These are phyloP conservation scores for Orbilia javanica DNA, from an alignment of 2,329 filamentous ascomycete genomes.

Conservation along the genomic window DNA sequence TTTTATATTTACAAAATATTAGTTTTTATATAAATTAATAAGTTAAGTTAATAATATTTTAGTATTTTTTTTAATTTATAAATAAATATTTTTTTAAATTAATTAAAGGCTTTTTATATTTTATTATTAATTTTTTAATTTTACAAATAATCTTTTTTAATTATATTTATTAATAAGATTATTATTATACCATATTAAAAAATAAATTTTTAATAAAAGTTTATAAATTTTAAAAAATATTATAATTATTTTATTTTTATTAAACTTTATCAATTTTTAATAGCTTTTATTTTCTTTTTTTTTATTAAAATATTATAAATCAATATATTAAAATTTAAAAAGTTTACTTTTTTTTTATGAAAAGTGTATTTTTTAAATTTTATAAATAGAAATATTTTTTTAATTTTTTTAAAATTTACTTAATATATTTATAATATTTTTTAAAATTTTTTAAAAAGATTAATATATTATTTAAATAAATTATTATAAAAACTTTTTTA, in stretches of 20 bases:
- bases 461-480: no score
- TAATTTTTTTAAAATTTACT: no score
- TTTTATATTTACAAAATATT: no score
- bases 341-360: slow-evolving; percentile 3
- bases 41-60: no score
- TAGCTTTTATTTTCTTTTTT: not conserved
- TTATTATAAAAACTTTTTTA: no score
- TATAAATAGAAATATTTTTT: no score
- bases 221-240: not conserved
- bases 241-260: slow-evolving; percentile 1
- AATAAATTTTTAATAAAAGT: slow-evolving; percentile 6
- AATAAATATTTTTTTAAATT: not conserved
- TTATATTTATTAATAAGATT: not conserved
- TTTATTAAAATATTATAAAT: slow-evolving; percentile 8
- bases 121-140: not conserved
- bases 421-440: no score
- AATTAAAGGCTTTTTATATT: not conserved
- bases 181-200: not conserved
- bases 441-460: no score
- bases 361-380: not conserved
- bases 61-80: not conserved
- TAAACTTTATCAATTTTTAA: not conserved
- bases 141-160: slow-evolving; percentile 4
- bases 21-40: no score
- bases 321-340: slow-evolving; percentile 5